phyloP scores from a whole-genome alignment of 2,329 filamentous ascomycete genomes.

The Cryoendolithus antarcticus region DNA sequence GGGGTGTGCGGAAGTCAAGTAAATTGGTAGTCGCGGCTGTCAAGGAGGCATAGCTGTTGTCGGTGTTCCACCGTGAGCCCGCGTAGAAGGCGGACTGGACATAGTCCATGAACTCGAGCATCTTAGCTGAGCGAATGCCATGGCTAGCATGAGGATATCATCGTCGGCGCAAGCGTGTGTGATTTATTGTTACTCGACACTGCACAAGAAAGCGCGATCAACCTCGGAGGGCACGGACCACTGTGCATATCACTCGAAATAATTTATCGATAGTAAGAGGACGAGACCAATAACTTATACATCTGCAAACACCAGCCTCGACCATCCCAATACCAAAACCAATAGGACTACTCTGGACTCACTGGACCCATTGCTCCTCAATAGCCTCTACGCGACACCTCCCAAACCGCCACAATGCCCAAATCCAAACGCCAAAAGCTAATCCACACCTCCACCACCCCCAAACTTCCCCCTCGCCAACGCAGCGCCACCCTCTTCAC shows the following conservation, averaged over 20 bases:
- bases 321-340: neutral
- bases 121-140: conserved; percentile 25
- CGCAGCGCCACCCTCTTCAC: conserved; percentile 74
- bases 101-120: conserved; percentile 97
- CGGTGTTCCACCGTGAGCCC: conserved; percentile 75
- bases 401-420: conserved; percentile 54
- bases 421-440: conserved; percentile 89
- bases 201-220: too few relatives aligned
- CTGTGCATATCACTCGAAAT: too few relatives aligned
- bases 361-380: too few relatives aligned
- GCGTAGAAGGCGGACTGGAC: conserved; percentile 83
- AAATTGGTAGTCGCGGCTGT: conserved; percentile 76
- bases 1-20: conserved; percentile 77
- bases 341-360: too few relatives aligned
- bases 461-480: conserved; percentile 82
- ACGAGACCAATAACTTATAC: too few relatives aligned
- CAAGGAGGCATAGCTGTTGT: conserved; percentile 82
- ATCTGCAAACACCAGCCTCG: neutral
- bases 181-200: too few relatives aligned
- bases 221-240: too few relatives aligned
- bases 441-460: conserved; percentile 79
- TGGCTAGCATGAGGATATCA: neutral
- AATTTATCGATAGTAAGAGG: too few relatives aligned
- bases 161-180: neutral
- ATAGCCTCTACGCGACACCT: neutral